phyloP scores from a whole-genome alignment of 108 stramenopile genomes.

The Discostella pseudostelligera region DNA sequence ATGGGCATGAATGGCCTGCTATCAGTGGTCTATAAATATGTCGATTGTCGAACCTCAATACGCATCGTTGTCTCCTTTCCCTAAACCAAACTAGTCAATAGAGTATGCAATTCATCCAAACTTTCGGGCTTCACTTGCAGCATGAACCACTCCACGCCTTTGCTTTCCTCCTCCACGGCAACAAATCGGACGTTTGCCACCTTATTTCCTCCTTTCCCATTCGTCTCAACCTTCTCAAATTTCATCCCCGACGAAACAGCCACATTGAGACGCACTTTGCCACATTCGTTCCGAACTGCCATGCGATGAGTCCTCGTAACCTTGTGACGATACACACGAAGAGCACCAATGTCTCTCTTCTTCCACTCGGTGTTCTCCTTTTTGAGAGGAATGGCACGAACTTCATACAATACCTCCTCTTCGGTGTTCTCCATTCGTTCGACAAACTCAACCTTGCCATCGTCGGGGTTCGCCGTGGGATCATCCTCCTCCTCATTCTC shows the following conservation, averaged over 20 bases:
- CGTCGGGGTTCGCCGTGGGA: constrained; percentile 46
- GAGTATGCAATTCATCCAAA: constrained; percentile 14
- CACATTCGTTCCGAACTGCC: constrained; percentile 37
- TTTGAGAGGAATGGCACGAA: constrained; percentile 39
- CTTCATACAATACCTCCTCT: constrained; percentile 32
- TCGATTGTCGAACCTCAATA: not conserved
- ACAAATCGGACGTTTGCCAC: constrained; percentile 8
- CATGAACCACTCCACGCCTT: constrained; percentile 24
- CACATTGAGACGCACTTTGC: constrained; percentile 41
- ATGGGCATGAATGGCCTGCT: constrained; percentile 66
- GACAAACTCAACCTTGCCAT: constrained; percentile 33
- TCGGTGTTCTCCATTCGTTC: constrained; percentile 34
- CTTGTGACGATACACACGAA: constrained; percentile 41
- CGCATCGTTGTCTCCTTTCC: not conserved
- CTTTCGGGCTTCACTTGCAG: constrained; percentile 18
- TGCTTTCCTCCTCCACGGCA: constrained; percentile 23
- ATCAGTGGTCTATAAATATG: too few species aligned
- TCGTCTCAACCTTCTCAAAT: constrained; percentile 15
- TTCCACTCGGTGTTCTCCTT: constrained; percentile 25
- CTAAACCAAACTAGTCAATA: not conserved
- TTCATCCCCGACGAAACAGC: constrained; percentile 24
- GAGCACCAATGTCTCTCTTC: constrained; percentile 26
- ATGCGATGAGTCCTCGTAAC: constrained; percentile 32
- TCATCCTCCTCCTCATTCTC: constrained; percentile 26
- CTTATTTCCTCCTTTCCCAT: constrained; percentile 14